Conservation (phyloP, 768 basidiomycete species). For the Sarcomyxa edulis region DNA sequence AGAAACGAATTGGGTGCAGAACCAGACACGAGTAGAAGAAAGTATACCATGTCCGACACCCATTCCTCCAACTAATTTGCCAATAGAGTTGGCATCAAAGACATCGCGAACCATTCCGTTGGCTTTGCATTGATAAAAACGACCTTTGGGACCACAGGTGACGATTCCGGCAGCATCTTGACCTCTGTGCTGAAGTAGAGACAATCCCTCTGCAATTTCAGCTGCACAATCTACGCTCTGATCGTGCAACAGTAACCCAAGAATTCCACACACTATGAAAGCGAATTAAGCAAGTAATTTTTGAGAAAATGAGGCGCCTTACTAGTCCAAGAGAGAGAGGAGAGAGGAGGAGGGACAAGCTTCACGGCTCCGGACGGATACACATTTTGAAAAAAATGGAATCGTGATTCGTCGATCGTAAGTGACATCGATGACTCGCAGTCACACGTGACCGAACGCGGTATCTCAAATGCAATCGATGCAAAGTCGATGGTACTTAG, state of each 20-base stretch:
- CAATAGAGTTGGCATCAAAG: slow-evolving; percentile 76
- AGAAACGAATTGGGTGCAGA: slow-evolving; percentile 7
- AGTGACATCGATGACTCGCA: too few species aligned
- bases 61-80: slow-evolving; percentile 86
- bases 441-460: too few species aligned
- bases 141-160: slow-evolving; percentile 91
- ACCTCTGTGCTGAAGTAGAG: slow-evolving; percentile 92
- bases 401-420: slow-evolving; percentile 1
- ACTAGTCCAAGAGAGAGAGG: slow-evolving; percentile 2
- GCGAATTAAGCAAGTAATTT: slow-evolving; percentile 3
- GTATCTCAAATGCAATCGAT: too few species aligned
- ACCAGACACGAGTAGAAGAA: slow-evolving; percentile 1
- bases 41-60: slow-evolving; percentile 91
- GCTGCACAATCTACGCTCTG: slow-evolving; percentile 66
- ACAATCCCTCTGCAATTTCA: slow-evolving; percentile 94
- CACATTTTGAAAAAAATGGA: slow-evolving; percentile 3
- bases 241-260: slow-evolving; percentile 84
- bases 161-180: slow-evolving; percentile 98
- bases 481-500: too few species aligned
- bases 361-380: neutral
- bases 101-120: slow-evolving; percentile 99
- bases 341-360: neutral
- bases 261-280: slow-evolving; percentile 79
- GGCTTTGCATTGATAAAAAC: slow-evolving; percentile 97
- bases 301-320: neutral